These are phyloP conservation scores for Trichoderma sp. DNA, from an alignment of 2,329 filamentous ascomycete species.

Conservation along the genomic window DNA sequence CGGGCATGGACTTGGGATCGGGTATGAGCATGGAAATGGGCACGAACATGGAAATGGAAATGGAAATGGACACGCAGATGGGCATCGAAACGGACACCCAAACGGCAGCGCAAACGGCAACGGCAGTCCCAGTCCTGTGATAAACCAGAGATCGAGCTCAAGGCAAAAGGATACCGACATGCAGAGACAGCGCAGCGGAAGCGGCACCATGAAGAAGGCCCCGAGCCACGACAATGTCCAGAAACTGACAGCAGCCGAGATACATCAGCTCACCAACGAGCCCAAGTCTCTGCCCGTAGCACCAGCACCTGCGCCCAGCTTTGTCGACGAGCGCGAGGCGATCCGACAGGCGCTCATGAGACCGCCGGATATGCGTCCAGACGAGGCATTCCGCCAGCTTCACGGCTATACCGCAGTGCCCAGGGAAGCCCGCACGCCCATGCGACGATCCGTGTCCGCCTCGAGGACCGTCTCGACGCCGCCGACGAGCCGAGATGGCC, in stretches of 20 bases:
- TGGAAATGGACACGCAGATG: background rate
- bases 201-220: conserved; percentile 35
- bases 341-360: conserved; percentile 34
- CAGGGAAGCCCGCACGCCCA: conserved; percentile 27
- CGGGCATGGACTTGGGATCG: background rate
- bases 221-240: conserved; percentile 48
- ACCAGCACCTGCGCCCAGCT: conserved; percentile 37
- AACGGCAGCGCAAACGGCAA: background rate
- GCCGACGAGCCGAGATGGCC: conserved; percentile 47
- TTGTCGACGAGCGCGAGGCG: conserved; percentile 40
- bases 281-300: conserved; percentile 61
- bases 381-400: conserved; percentile 27
- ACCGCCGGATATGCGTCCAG: conserved; percentile 28
- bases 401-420: conserved; percentile 27
- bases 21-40: background rate
- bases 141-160: background rate
- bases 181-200: conserved; percentile 23
- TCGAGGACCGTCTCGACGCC: conserved; percentile 55
- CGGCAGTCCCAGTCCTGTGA: background rate
- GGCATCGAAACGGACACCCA: background rate
- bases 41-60: background rate
- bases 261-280: conserved; percentile 57
- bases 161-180: background rate
- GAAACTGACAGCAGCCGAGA: conserved; percentile 59
- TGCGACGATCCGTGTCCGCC: conserved; percentile 38